A percentile compares a stretch with the other conserved stretches of the same genome.
These are phyloP conservation scores for Russula sp. DNA, from an alignment of 768 basidiomycete genomes.

Conservation along the genomic window DNA sequence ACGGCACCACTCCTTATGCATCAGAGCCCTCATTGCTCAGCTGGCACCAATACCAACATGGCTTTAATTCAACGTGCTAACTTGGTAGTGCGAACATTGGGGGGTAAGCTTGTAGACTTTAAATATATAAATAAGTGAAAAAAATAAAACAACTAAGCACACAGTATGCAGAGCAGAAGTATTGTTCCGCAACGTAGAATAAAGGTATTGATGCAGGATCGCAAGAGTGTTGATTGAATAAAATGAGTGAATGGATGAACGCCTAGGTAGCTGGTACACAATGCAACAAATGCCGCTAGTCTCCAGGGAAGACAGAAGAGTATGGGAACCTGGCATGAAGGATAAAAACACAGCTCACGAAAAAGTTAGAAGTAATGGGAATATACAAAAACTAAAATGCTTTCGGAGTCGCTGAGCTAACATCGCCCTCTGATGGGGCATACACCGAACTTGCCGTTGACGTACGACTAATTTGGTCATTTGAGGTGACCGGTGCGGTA, in stretches of 20 bases:
- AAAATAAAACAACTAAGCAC: slow-evolving; percentile 3
- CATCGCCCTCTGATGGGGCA: not conserved
- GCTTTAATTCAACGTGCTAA: not conserved
- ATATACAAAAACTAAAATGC: slow-evolving; percentile 11
- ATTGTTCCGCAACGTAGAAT: slow-evolving; percentile 3
- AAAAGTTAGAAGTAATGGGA: not conserved
- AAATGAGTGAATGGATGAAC: not conserved
- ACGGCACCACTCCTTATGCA: too few species aligned
- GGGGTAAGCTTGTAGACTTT: too few species aligned
- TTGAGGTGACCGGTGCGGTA: not conserved
- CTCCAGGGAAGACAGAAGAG: not conserved
- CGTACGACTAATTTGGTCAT: not conserved
- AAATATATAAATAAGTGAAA: not conserved
- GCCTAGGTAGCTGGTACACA: slow-evolving; percentile 5
- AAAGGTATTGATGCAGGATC: slow-evolving; percentile 13
- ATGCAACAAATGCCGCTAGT: not conserved
- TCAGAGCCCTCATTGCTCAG: too few species aligned
- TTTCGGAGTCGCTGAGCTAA: slow-evolving; percentile 7
- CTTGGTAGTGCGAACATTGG: not conserved
- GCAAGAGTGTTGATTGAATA: not conserved
- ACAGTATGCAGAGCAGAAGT: slow-evolving; percentile 7
- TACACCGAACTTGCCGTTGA: slow-evolving; percentile 10
- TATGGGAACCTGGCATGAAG: not conserved
- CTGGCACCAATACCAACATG: not conserved
- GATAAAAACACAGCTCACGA: not conserved